Conservation (phyloP, 306 rosid species). For the Ceratonia siliqua region DNA sequence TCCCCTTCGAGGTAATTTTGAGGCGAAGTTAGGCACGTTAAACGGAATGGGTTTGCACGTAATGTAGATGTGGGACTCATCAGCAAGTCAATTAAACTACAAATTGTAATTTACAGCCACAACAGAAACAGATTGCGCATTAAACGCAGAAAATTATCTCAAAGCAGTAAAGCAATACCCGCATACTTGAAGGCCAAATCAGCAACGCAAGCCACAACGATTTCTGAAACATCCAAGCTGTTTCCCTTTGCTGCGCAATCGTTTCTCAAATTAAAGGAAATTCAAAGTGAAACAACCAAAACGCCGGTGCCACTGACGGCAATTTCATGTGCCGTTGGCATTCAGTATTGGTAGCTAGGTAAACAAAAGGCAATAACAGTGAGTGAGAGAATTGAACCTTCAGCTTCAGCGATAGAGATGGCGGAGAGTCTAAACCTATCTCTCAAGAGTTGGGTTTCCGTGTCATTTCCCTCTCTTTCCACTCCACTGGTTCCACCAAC, state of each 20-base stretch:
- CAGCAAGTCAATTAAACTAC: neutral
- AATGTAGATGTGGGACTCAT: too few relatives aligned
- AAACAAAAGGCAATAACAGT: neutral
- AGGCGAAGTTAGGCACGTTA: too few relatives aligned
- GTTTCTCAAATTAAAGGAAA: neutral
- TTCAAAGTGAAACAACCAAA: neutral
- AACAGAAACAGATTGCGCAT: neutral
- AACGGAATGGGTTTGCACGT: too few relatives aligned
- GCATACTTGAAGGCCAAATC: conserved; percentile 83
- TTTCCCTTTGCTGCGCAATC: conserved; percentile 40
- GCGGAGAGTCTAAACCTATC: conserved; percentile 78
- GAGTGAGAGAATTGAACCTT: conserved; percentile 52
- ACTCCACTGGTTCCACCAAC: conserved; percentile 27
- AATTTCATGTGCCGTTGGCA: neutral
- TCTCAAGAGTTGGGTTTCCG: conserved; percentile 54
- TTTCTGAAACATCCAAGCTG: conserved; percentile 67
- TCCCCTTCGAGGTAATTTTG: too few relatives aligned
- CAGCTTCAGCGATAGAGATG: conserved; percentile 62
- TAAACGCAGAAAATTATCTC: neutral
- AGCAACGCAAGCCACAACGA: conserved; percentile 73
- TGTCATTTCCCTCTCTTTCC: conserved; percentile 51
- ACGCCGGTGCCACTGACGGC: neutral
- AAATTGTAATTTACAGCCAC: neutral
- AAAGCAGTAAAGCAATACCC: conserved; percentile 40
- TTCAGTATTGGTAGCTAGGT: neutral